These are phyloP conservation scores for Tolypocladium pustulatum DNA, from an alignment of 2,329 filamentous ascomycete genomes.

Conservation along the genomic window DNA sequence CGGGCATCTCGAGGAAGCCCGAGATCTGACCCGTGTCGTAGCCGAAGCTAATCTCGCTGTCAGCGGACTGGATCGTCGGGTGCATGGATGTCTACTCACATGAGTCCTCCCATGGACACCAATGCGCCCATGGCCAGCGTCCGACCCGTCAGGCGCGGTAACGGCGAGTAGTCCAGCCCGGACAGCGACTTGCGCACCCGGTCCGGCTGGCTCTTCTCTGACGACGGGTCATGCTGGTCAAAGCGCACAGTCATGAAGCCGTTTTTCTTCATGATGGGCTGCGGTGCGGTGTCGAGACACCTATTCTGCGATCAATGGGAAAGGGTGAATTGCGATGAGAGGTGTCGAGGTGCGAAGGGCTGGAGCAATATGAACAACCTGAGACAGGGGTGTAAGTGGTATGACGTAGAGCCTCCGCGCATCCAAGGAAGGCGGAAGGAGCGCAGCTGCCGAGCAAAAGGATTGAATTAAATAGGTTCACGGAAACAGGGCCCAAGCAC, in stretches of 20 bases:
- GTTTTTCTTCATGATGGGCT: slow-evolving; percentile 6
- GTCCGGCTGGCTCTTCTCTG: slow-evolving; percentile 20
- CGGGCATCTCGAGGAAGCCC: slow-evolving; percentile 47
- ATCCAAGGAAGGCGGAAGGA: not conserved
- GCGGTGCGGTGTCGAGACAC: not conserved
- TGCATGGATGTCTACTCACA: slow-evolving; percentile 18
- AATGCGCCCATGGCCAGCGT: slow-evolving; percentile 27
- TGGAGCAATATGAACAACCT: not conserved
- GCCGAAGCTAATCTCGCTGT: slow-evolving; percentile 19
- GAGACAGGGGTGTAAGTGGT: not conserved
- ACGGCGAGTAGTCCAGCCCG: slow-evolving; percentile 33
- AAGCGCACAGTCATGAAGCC: slow-evolving; percentile 24
- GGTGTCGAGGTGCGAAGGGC: not conserved
- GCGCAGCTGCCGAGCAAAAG: not conserved
- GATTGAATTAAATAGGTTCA: not conserved
- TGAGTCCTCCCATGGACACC: slow-evolving; percentile 34
- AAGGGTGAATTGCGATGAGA: not conserved
- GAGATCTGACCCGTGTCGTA: slow-evolving; percentile 44
- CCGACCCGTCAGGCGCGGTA: slow-evolving; percentile 26
- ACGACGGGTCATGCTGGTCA: slow-evolving; percentile 30
- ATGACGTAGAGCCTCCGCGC: not conserved
- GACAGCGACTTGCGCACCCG: slow-evolving; percentile 22
- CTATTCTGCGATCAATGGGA: not conserved
- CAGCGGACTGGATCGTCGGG: not conserved
- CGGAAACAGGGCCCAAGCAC: not conserved